Base-by-base conservation (phyloP, 129 eudicot species). In the Silybum marianum region DNA sequence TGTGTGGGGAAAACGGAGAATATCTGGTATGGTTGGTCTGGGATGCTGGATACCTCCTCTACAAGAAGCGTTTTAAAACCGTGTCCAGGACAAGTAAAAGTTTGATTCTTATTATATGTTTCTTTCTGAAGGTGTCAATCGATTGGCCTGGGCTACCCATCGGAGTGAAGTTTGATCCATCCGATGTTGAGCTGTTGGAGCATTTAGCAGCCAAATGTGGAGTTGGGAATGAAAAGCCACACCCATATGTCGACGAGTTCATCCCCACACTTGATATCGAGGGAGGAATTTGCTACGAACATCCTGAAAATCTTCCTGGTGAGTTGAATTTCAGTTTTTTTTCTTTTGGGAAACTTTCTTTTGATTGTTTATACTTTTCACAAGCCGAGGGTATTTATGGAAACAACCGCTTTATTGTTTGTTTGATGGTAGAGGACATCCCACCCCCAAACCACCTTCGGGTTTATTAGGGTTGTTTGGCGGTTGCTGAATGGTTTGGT, bases 291-390 rank as follows among this genome's bases (percentile, higher is more conserved):
- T 92, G 95, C 74, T 91, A 84, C 79, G 82, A 88, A 38, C 99
- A 95, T 81, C 99, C 99, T n/a, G 88, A 87, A 85, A 85, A 95
- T 87, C 97, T 95, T 81, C 99, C 98, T 26, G 98, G 99, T 92
- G 18, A 83, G 88, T 26, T 21, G 16, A 36, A 67, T 25, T 65
- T 65, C 30, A 65, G 23, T 19, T 58, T 58, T 48, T 46, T 48
- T 58, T n/a, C 66, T 58, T 58, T 58, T 23, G 13, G 66, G 23
- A 18, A 18, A 58, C 66, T 58, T 58, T 58, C 10, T 58, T 58
- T 18, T 58, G 66, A 58, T 58, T 18, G 7, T 14, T 2, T 14
- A n/a, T 10, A 25, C 21, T 65, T 44, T 3, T 11, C 54, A 44
- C 16, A 44, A 44, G 18, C 0, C 23, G 26, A 26, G 12, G 36